These are phyloP conservation scores for Vicia sativa DNA, from an alignment of 306 rosid species.

Conservation along the genomic window DNA sequence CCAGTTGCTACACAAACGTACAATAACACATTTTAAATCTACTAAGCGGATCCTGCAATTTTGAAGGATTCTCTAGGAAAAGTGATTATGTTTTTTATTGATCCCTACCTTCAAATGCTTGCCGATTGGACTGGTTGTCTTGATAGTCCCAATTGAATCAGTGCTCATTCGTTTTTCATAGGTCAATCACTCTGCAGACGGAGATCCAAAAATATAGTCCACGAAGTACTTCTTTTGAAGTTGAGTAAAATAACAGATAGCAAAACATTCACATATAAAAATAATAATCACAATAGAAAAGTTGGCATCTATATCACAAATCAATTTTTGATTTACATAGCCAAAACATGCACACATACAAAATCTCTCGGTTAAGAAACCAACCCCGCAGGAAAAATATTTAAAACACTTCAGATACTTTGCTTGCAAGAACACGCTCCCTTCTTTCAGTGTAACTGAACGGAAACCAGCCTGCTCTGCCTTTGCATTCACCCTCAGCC, in stretches of 20 bases:
- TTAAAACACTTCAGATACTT: slow-evolving; percentile 78
- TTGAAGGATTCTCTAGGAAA: not conserved
- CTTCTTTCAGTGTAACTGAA: slow-evolving; percentile 72
- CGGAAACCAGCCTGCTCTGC: slow-evolving; percentile 84
- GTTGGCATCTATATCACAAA: slow-evolving; percentile 45
- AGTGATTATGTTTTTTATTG: not conserved
- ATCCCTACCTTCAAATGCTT: not conserved
- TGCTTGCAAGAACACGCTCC: slow-evolving; percentile 85
- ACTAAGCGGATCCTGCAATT: not conserved
- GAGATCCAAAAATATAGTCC: not conserved
- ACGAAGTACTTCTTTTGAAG: not conserved
- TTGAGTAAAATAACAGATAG: slow-evolving; percentile 15
- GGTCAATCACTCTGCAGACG: not conserved
- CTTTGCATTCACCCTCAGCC: slow-evolving; percentile 94
- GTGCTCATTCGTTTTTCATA: not conserved
- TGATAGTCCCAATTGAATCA: not conserved
- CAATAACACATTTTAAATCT: not conserved
- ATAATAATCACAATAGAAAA: slow-evolving; percentile 32
- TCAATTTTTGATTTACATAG: slow-evolving; percentile 35
- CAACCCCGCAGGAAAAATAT: slow-evolving; percentile 21
- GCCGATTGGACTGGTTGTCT: not conserved
- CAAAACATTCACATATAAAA: slow-evolving; percentile 34
- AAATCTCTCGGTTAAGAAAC: slow-evolving; percentile 37
- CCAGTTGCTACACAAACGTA: not conserved
- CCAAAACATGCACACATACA: slow-evolving; percentile 41